Conservation (phyloP, 148 eudicot genomes). For the Hydrangea macrophylla region DNA sequence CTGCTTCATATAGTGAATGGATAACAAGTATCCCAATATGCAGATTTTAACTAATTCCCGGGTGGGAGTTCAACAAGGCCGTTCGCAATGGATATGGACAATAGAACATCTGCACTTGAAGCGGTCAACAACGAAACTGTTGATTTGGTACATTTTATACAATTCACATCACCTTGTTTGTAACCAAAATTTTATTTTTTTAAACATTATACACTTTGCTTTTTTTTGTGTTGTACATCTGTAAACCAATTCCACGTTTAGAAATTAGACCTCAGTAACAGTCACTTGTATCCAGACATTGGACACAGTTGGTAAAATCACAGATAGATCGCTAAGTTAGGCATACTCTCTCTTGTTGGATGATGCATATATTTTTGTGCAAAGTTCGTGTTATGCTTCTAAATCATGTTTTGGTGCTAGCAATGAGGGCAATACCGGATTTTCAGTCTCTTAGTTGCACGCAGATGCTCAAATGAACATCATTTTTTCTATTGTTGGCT, state of each 20-base stretch:
- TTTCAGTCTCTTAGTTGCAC: not conserved
- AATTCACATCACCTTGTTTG: not conserved
- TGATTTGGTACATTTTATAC: constrained; percentile 32
- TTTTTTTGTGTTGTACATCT: not conserved
- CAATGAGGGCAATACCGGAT: not conserved
- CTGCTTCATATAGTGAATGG: not conserved
- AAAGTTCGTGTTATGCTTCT: not conserved
- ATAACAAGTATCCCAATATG: not conserved
- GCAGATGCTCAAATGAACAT: not conserved
- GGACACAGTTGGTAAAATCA: too few species aligned
- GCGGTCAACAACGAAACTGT: constrained; percentile 36
- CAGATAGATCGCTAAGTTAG: too few species aligned
- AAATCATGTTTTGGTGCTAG: not conserved
- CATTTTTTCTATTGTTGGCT: too few species aligned
- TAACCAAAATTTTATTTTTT: not conserved
- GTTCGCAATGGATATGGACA: constrained; percentile 22
- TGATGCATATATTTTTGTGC: not conserved
- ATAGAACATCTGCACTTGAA: constrained; percentile 26
- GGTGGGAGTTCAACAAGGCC: constrained; percentile 13
- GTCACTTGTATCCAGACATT: not conserved
- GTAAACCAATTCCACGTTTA: not conserved
- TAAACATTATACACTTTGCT: not conserved
- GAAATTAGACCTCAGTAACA: not conserved
- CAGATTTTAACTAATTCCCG: constrained; percentile 3
- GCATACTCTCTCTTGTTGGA: too few species aligned